A percentile compares a stretch with the other conserved stretches of the same genome.
Evolutionary conservation across 106 monocot species (phyloP).

Genomic region (Gastrodia elata): DNA sequence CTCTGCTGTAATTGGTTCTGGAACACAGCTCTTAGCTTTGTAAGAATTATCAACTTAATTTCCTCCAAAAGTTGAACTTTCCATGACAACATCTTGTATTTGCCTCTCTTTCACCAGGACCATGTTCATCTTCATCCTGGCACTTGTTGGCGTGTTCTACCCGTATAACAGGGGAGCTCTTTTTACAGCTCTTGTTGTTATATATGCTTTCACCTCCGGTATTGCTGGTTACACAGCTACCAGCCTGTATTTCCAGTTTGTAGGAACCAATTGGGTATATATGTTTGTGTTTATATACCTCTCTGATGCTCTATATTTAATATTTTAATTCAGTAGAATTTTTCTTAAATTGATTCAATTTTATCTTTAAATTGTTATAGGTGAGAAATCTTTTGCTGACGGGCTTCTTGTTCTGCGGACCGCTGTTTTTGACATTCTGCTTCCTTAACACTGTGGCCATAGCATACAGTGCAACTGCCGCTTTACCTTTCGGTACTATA

Average conservation of each 20-base stretch:
- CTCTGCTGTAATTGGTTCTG: constrained; percentile 63
- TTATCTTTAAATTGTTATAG: constrained; percentile 19
- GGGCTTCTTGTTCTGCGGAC: constrained; percentile 65
- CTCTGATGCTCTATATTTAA: neutral
- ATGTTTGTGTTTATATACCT: too few species aligned
- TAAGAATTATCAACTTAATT: constrained; percentile 21
- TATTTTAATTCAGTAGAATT: neutral
- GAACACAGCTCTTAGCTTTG: constrained; percentile 70
- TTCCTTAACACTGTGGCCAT: constrained; percentile 74
- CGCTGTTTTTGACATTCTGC: constrained; percentile 62
- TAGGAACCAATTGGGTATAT: constrained; percentile 79
- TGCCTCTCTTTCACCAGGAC: constrained; percentile 26
- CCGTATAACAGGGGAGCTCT: constrained; percentile 81
- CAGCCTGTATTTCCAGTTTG: constrained; percentile 61
- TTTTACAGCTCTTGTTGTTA: constrained; percentile 71
- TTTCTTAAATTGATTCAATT: neutral
- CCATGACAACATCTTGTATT: constrained; percentile 3
- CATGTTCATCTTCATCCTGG: constrained; percentile 70
- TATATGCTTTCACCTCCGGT: constrained; percentile 78
- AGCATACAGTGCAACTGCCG: constrained; percentile 56
- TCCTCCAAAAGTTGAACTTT: neutral
- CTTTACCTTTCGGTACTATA: constrained; percentile 71
- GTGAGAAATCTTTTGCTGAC: constrained; percentile 64
- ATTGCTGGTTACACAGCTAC: constrained; percentile 70
- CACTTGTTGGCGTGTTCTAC: constrained; percentile 78